These are phyloP conservation scores for Lasiodiplodia sp. DNA, from an alignment of 2,329 filamentous ascomycete species.

Conservation along the genomic window DNA sequence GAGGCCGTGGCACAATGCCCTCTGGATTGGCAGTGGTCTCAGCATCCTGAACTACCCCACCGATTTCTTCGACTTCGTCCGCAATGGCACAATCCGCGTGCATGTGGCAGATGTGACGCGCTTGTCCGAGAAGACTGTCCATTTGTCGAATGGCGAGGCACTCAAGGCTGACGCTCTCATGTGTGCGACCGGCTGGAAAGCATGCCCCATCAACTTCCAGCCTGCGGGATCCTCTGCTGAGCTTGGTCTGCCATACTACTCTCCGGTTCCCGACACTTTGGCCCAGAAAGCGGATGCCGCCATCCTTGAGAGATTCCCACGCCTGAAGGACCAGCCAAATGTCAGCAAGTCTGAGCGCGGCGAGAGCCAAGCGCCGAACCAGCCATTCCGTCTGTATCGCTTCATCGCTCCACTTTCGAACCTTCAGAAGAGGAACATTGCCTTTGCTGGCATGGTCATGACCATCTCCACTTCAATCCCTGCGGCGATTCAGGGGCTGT, in stretches of 20 bases:
- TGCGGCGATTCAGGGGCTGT: constrained; percentile 51
- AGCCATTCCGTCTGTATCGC: constrained; percentile 50
- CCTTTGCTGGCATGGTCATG: constrained; percentile 48
- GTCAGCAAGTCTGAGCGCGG: constrained; percentile 7
- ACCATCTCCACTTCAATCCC: constrained; percentile 47
- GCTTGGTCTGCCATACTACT: constrained; percentile 38
- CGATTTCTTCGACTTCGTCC: constrained; percentile 65
- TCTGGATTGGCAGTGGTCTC: constrained; percentile 64
- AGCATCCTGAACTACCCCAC: constrained; percentile 68
- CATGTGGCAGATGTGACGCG: constrained; percentile 62
- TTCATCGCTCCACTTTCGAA: constrained; percentile 51
- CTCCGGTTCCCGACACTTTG: background rate
- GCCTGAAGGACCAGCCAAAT: constrained; percentile 58
- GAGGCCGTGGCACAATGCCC: constrained; percentile 50
- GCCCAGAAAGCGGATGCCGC: constrained; percentile 55
- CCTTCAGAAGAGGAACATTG: constrained; percentile 43
- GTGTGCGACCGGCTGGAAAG: constrained; percentile 64
- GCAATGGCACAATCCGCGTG: constrained; percentile 60
- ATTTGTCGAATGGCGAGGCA: constrained; percentile 55
- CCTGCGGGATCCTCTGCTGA: constrained; percentile 35
- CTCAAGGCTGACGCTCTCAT: constrained; percentile 61
- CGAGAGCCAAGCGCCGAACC: constrained; percentile 19
- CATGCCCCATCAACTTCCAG: constrained; percentile 58
- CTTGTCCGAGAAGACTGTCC: constrained; percentile 55
- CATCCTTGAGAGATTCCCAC: constrained; percentile 62